Conservation (phyloP, 1,284 basidiomycete genomes). For the Ceratobasidium sp. region DNA sequence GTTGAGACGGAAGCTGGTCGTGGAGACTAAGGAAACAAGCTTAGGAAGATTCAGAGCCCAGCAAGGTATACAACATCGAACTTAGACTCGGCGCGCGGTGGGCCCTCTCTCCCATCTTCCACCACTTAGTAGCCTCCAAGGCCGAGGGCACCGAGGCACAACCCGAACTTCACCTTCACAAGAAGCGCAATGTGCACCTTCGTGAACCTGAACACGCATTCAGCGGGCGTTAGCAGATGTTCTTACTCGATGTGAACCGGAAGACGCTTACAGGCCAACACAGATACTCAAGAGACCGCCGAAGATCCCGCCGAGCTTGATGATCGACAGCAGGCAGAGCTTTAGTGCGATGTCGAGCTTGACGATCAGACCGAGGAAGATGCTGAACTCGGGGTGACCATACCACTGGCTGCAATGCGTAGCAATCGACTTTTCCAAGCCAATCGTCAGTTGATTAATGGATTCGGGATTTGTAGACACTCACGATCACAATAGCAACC, state of each 20-base stretch:
- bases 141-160: conserved; percentile 39
- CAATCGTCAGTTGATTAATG: background rate
- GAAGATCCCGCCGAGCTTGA: conserved; percentile 31
- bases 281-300: conserved; percentile 29
- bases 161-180: conserved; percentile 29
- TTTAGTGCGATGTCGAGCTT: conserved; percentile 42
- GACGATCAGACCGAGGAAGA: conserved; percentile 26
- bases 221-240: too few relatives aligned
- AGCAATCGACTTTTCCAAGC: conserved; percentile 29
- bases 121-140: conserved; percentile 23
- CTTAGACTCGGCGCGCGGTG: too few relatives aligned
- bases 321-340: conserved; percentile 25
- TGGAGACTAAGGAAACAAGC: background rate
- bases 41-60: too few relatives aligned
- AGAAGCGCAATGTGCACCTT: conserved; percentile 29
- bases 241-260: background rate
- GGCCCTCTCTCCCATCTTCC: too few relatives aligned
- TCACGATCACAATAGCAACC: conserved; percentile 31
- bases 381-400: conserved; percentile 19
- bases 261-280: conserved; percentile 34
- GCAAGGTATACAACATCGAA: too few relatives aligned
- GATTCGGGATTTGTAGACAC: background rate
- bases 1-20: too few relatives aligned
- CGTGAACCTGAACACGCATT: conserved; percentile 14
- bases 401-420: conserved; percentile 43